phyloP scores from a whole-genome alignment of 1,284 basidiomycete species.

The Erythrobasidium hasegawianum region DNA sequence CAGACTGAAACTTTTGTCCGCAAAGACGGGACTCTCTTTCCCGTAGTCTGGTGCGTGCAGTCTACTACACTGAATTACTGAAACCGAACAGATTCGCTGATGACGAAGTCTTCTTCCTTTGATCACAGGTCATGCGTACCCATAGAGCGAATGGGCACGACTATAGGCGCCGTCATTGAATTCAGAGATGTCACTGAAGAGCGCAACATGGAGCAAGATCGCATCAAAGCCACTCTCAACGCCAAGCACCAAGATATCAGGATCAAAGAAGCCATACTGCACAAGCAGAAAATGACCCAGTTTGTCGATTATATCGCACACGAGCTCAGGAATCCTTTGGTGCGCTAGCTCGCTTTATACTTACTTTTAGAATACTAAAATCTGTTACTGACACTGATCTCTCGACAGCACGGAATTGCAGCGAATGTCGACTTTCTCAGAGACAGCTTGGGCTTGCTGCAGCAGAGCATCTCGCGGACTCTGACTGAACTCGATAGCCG shows the following conservation, averaged over 20 bases:
- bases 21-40: slow-evolving; percentile 28
- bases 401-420: slow-evolving; percentile 28
- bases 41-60: slow-evolving; percentile 12
- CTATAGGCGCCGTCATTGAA: slow-evolving; percentile 23
- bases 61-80: background rate
- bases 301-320: slow-evolving; percentile 34
- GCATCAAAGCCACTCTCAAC: slow-evolving; percentile 22
- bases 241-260: slow-evolving; percentile 30
- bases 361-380: too few relatives aligned
- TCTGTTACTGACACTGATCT: background rate
- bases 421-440: slow-evolving; percentile 31
- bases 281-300: slow-evolving; percentile 32
- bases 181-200: slow-evolving; percentile 33
- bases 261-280: slow-evolving; percentile 26
- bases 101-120: background rate
- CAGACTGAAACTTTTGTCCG: slow-evolving; percentile 19
- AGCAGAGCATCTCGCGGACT: background rate
- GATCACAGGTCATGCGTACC: slow-evolving; percentile 4
- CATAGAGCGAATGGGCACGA: slow-evolving; percentile 10
- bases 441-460: slow-evolving; percentile 13
- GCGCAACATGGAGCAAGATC: slow-evolving; percentile 15
- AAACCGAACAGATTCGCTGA: background rate
- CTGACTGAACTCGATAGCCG: background rate
- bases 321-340: slow-evolving; percentile 28
- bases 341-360: slow-evolving; percentile 15